Conservation (phyloP, 1,139 yeast genomes). For the Hyphopichia buzzinii region DNA sequence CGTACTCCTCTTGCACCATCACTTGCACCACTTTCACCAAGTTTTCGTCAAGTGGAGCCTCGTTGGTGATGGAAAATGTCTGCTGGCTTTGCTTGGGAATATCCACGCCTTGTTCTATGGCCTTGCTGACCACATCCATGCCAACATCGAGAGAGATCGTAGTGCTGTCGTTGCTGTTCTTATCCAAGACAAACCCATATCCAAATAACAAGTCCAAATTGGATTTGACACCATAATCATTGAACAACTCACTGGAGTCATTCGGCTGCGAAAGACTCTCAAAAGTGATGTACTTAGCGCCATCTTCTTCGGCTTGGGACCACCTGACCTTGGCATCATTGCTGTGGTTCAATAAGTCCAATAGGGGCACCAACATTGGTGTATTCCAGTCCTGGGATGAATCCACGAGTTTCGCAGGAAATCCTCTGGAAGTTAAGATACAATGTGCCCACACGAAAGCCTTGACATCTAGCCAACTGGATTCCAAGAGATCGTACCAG, state of each 20-base stretch:
- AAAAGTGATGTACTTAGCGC: neutral
- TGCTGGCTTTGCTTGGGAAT: neutral
- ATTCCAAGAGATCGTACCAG: neutral
- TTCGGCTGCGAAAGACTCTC: neutral
- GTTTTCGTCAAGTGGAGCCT: neutral
- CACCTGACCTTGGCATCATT: neutral
- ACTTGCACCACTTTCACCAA: neutral
- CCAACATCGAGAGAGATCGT: neutral
- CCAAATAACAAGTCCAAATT: constrained; percentile 1
- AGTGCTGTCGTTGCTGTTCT: neutral
- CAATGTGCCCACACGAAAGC: constrained; percentile 2
- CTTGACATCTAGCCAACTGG: neutral
- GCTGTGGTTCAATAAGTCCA: neutral
- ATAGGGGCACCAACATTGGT: neutral
- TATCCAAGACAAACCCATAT: constrained; percentile 1
- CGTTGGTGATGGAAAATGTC: neutral
- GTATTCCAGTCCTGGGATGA: neutral
- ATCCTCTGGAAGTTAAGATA: constrained; percentile 2
- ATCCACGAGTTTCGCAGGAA: neutral
- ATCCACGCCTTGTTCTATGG: neutral
- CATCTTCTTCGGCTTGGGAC: neutral
- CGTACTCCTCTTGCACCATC: neutral
- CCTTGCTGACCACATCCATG: neutral
- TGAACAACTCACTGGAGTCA: neutral
- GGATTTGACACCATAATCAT: neutral